Evolutionary conservation across 2,329 filamentous ascomycete genomes (phyloP), one percentile per base, ranked within the genome.

Genomic region (Geoglossum cookeanum): DNA sequence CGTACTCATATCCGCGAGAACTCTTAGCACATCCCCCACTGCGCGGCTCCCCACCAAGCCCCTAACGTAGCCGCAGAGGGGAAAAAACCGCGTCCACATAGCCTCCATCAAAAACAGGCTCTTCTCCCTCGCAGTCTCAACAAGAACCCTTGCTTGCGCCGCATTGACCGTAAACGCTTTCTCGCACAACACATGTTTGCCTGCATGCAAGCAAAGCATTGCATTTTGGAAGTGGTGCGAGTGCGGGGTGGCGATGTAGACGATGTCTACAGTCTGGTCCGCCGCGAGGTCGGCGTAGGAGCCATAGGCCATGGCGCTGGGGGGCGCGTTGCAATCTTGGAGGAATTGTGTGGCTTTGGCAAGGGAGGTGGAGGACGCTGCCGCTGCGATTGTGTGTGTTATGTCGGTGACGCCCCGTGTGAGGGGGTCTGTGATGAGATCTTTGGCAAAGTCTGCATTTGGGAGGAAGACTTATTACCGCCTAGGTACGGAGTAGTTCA

Each of bases 151-250:
- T 29, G 85, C 75, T 71, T 95, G 89, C 8, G 80, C 75, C 2
- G 85, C 87, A 61, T 84, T 94, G 61, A 91, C 85, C 0, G 88
- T 94, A 64, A 95, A 83, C 0, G 89, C 80, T 75, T 95, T 95
- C 70, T 95, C 89, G 69, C 88, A 94, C 37, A 95, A 78, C 33
- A 95, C 87, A 64, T 91, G 78, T 75, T 94, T 95, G 65, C 87
- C 85, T 6, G 85, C 85, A 62, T 87, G 78, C 44, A 95, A 75
- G 48, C 83, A 85, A n/a, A 94, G 78, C 79, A 89, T 87, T 61
- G 81, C 79, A 71, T 95, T 91, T 69, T 94, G 87, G 73, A 90
- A 94, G 73, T 95, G 89, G 69, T 94, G 89, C 64, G 85, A 90
- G 72, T 94, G 89, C 15, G 89, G 89, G 3, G 89, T 94, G 29